Evolutionary conservation across 78 protist species (phyloP).

Genomic region (Salpingoeca rosetta): DNA sequence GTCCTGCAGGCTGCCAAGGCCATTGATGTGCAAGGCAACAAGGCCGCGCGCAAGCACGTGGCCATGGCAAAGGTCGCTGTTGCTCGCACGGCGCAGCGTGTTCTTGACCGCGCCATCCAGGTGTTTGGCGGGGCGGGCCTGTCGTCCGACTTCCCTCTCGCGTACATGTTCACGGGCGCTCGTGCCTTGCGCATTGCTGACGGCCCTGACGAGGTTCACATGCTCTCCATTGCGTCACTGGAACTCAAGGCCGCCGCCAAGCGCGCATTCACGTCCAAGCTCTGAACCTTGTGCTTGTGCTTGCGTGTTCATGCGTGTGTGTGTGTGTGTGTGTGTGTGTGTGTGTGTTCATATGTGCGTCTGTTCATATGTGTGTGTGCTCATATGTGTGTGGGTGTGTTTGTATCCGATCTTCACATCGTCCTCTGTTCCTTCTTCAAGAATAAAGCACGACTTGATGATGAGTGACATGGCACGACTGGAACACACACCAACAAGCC

Average conservation of each 20-base stretch:
- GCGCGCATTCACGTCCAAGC: too few species aligned
- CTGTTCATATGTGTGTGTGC: too few species aligned
- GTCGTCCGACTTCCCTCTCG: conserved; percentile 12
- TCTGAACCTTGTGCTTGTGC: too few species aligned
- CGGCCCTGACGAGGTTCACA: conserved; percentile 60
- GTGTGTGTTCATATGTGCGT: too few species aligned
- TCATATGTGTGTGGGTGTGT: too few species aligned
- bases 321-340: too few species aligned
- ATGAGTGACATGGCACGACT: too few species aligned
- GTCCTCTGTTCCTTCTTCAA: too few species aligned
- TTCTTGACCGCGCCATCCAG: conserved; percentile 71
- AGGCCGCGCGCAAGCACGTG: conserved; percentile 39
- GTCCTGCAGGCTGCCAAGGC: conserved; percentile 39
- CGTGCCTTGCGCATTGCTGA: conserved; percentile 67
- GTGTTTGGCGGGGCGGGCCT: conserved; percentile 34
- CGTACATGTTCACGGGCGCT: conserved; percentile 12
- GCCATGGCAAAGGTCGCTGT: conserved; percentile 61
- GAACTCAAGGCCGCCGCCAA: not conserved
- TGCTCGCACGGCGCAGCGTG: conserved; percentile 32
- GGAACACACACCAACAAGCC: too few species aligned
- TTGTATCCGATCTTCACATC: too few species aligned
- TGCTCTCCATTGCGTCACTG: not conserved
- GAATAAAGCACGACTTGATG: too few species aligned
- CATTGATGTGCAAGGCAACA: conserved; percentile 47
- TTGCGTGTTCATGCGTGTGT: too few species aligned